Conservation (phyloP, 257 asterid genomes). For the Datura wrightii region DNA sequence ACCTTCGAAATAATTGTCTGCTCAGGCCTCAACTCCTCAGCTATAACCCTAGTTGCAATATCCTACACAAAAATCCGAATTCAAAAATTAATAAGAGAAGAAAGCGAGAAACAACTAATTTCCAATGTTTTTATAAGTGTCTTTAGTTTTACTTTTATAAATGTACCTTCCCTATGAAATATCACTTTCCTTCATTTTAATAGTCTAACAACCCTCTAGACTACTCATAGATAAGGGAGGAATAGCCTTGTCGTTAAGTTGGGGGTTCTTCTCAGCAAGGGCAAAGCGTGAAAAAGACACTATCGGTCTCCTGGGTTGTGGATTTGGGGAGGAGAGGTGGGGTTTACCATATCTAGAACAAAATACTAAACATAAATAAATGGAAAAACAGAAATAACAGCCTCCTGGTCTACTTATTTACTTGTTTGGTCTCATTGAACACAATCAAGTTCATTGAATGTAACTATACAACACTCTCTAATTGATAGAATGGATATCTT, state of each 20-base stretch:
- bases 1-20: constrained; percentile 81
- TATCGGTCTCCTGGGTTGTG: background rate
- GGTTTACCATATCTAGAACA: constrained; percentile 12
- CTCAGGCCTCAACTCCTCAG: constrained; percentile 93
- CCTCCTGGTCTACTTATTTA: constrained; percentile 20
- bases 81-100: background rate
- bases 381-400: background rate
- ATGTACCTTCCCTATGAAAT: background rate
- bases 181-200: constrained; percentile 16
- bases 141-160: constrained; percentile 15
- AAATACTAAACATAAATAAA: background rate
- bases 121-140: background rate
- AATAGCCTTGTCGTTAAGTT: background rate
- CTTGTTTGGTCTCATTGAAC: background rate
- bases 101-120: constrained; percentile 6
- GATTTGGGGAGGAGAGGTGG: background rate
- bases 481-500: background rate
- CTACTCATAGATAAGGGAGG: constrained; percentile 5
- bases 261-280: constrained; percentile 11
- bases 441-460: background rate
- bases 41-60: constrained; percentile 90
- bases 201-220: constrained; percentile 7
- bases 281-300: background rate
- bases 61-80: constrained; percentile 54
- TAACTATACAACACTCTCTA: background rate